Evolutionary conservation across 257 asterid species (phyloP), one percentile per base, ranked within the genome.

Genomic region (Sherardia arvensis): DNA sequence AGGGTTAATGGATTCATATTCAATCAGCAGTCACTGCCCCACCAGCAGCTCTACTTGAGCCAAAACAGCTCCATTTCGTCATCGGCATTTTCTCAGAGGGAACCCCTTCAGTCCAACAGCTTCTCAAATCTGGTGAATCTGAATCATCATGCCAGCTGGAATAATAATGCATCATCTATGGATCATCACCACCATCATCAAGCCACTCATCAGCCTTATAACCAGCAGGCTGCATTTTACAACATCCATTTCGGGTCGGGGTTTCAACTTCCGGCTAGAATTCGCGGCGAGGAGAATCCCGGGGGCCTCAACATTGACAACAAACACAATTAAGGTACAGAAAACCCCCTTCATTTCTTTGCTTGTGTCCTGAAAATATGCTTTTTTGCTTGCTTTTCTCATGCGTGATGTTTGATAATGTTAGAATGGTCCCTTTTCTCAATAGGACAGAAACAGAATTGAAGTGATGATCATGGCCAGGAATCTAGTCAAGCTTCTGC

Each of bases 51-150:
- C 18, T n/a, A 61, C 12, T 64, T 67, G 56, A 8, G 73, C 47
- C 85, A 76, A 48, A 43, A 43, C 48, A 71, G 47, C 34, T 33
- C 67, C 25, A 48, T 70, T 30, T 69, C 76, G 62, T 18, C 78
- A 2, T 70, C 67, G 29, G 57, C 71, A 23, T 69, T 78, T 66
- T 18, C 78, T 5, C 73, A 71, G 12, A 65, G 83, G 80, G 87
- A 69, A 63, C 65, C 77, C 75, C 81, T 78, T 74, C 84, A 76
- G 76, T 80, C 85, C 80, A 84, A 72, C 62, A 10, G 51, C n/a
- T 68, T 65, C 62, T 49, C 33, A 26, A 59, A 64, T 34, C 43
- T 63, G 8, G 21, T 20, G 8, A 43, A 43, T 20, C 25, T 20
- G 8, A 43, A 43, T 20, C 51, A 43, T 21, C 71, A 66, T 59